phyloP scores from a whole-genome alignment of 2,329 filamentous ascomycete species.

The Penicillium sp. region DNA sequence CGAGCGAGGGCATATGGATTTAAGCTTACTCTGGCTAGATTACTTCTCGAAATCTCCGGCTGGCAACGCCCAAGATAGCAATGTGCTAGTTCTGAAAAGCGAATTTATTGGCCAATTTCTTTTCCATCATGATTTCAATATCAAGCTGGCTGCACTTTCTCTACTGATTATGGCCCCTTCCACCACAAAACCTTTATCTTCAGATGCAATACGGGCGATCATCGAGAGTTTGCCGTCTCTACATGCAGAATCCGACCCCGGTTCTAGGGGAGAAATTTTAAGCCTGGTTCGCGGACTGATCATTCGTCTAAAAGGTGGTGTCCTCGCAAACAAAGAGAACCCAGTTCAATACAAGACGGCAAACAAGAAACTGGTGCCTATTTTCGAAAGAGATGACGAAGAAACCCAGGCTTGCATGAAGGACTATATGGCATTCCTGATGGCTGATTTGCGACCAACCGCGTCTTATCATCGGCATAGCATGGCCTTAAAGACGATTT shows the following conservation, averaged over 20 bases:
- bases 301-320: conserved; percentile 72
- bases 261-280: conserved; percentile 81
- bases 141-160: conserved; percentile 80
- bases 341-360: conserved; percentile 29
- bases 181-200: conserved; percentile 73
- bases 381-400: conserved; percentile 57
- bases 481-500: conserved; percentile 74
- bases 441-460: conserved; percentile 75
- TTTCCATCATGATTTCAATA: conserved; percentile 60
- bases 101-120: conserved; percentile 44
- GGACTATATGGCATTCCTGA: conserved; percentile 76
- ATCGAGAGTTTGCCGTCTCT: conserved; percentile 70
- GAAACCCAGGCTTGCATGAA: conserved; percentile 61
- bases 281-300: conserved; percentile 76
- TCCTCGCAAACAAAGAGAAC: conserved; percentile 45
- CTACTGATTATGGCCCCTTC: conserved; percentile 77
- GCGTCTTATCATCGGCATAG: conserved; percentile 91
- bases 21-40: conserved; percentile 29
- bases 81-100: conserved; percentile 40
- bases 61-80: conserved; percentile 17
- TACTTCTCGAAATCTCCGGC: conserved; percentile 29
- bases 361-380: conserved; percentile 24
- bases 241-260: conserved; percentile 83
- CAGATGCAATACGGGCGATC: conserved; percentile 65
- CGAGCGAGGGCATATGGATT: conserved; percentile 17